Conservation (phyloP, 83 land plant species). For the Thuja plicata region DNA sequence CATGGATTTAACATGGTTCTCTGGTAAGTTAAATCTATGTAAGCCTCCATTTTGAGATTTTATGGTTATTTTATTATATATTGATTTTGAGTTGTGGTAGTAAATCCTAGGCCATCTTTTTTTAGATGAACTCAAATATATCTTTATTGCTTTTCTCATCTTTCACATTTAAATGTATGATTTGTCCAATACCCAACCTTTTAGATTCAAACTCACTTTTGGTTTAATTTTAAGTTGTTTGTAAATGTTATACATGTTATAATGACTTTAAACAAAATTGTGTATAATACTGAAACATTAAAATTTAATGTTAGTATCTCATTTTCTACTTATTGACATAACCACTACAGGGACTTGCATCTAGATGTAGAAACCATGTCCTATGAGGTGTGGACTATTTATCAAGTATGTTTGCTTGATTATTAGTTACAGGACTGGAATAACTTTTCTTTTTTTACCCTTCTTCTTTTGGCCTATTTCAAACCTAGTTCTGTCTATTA, state of each 20-base stretch:
- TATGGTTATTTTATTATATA: no score
- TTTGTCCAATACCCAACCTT: no score
- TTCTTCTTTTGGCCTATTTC: not conserved
- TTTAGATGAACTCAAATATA: no score
- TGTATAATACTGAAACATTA: not conserved
- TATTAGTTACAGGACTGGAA: not conserved
- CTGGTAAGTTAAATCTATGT: no score
- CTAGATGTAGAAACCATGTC: slow-evolving; percentile 78
- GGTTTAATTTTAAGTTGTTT: no score
- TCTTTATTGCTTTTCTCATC: no score
- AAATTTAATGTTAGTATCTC: not conserved
- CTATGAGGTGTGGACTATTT: slow-evolving; percentile 50
- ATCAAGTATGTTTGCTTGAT: slow-evolving; percentile 8
- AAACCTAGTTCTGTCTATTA: not conserved
- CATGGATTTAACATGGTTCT: no score
- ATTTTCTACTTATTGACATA: not conserved
- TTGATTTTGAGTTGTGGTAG: no score
- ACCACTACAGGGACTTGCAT: slow-evolving; percentile 37
- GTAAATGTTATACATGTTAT: not conserved
- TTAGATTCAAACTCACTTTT: no score
- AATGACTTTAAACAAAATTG: not conserved
- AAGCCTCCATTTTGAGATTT: no score
- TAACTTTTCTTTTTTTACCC: not conserved
- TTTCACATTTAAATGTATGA: no score
- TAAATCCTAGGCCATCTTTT: no score